Percentiles rank a stretch among this genome's conserved stretches.
Conservation (phyloP, 345 rosid genomes). For the Brassica juncea region DNA sequence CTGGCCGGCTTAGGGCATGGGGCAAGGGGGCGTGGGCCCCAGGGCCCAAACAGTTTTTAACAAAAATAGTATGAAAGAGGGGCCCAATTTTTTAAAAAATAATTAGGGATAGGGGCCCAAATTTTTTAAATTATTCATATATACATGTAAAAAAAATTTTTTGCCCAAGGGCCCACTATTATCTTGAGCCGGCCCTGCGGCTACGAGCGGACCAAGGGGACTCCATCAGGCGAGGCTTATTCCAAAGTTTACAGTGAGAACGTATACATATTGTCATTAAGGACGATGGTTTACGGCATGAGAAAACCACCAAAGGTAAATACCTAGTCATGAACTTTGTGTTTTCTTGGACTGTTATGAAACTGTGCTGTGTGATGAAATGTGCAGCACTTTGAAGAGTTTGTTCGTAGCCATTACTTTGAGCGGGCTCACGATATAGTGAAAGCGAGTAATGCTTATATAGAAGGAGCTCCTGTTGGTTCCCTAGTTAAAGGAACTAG, state of each 20-base stretch:
- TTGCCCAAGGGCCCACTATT: too few relatives aligned
- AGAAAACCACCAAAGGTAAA: constrained; percentile 73
- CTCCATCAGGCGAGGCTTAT: constrained; percentile 49
- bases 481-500: constrained; percentile 57
- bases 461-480: constrained; percentile 77
- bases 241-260: constrained; percentile 66
- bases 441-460: constrained; percentile 68
- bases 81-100: too few relatives aligned
- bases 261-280: constrained; percentile 62
- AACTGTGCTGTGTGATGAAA: constrained; percentile 18
- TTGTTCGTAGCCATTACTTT: constrained; percentile 65
- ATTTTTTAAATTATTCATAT: too few relatives aligned
- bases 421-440: constrained; percentile 57
- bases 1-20: too few relatives aligned
- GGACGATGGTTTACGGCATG: constrained; percentile 69
- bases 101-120: too few relatives aligned
- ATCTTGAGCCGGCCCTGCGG: constrained; percentile 42
- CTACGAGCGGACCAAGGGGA: constrained; percentile 45
- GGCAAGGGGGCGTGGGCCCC: too few relatives aligned
- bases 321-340: neutral
- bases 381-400: constrained; percentile 78
- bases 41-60: too few relatives aligned
- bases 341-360: neutral
- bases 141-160: too few relatives aligned
- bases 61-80: too few relatives aligned